These are phyloP conservation scores for Microdochium paspali DNA, from an alignment of 2,329 filamentous ascomycete species.

Conservation along the genomic window DNA sequence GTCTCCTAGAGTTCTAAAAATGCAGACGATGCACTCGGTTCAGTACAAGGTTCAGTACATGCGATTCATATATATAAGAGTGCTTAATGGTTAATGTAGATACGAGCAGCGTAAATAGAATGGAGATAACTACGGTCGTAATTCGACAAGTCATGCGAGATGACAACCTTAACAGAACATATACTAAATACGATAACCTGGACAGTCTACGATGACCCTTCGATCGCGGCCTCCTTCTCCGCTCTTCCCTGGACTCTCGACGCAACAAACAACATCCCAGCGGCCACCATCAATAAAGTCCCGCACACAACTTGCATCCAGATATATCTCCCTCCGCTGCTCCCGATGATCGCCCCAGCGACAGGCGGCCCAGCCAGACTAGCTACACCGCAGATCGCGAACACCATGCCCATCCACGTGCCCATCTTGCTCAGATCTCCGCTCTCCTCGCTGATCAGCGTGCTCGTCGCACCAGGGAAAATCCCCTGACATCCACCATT, in stretches of 20 bases:
- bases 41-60: too few relatives aligned
- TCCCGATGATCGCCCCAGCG: constrained; percentile 13
- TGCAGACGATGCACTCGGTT: too few relatives aligned
- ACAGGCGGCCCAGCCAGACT: constrained; percentile 13
- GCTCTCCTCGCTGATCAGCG: constrained; percentile 8
- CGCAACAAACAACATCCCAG: not conserved
- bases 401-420: constrained; percentile 14
- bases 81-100: too few relatives aligned
- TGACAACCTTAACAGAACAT: too few relatives aligned
- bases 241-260: not conserved
- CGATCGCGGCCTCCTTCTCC: not conserved
- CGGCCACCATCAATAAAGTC: not conserved
- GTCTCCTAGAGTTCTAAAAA: too few relatives aligned
- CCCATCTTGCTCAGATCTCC: constrained; percentile 9
- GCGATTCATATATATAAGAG: too few relatives aligned
- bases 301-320: constrained; percentile 7
- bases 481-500: constrained; percentile 13
- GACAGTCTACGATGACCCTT: not conserved
- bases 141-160: too few relatives aligned
- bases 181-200: too few relatives aligned
- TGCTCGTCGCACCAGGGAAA: constrained; percentile 10
- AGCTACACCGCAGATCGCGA: constrained; percentile 11
- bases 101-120: too few relatives aligned
- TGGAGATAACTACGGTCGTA: too few relatives aligned
- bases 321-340: constrained; percentile 8